Evolutionary conservation across 208 protist genomes (phyloP), one percentile per base, ranked within the genome.

Genomic region (Trypanosoma rangeli): DNA sequence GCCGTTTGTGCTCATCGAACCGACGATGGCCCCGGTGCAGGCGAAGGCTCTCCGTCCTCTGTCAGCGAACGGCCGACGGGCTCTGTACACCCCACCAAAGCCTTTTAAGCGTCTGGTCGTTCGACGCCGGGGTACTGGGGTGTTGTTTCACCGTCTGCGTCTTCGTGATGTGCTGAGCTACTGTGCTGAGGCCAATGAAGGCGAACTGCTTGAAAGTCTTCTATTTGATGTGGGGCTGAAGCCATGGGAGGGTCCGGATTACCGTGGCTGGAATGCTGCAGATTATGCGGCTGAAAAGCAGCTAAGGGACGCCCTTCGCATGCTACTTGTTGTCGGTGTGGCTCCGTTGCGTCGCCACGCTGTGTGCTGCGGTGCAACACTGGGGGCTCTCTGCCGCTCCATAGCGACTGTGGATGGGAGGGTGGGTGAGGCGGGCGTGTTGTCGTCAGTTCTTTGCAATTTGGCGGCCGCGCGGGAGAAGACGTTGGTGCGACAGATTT

Each of bases 161-260:
- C 28, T 77, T 39, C 82, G 89, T 39, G 89, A 94, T 48, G 89
- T 85, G 37, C 92, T 85, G 68, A 94, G 86, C 72, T 92, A 85
- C 78, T 84, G 81, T 22, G 86, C 78, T 26, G 83, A 52, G n/a
- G 79, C 79, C 26, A 73, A 74, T 22, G 42, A 84, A 53, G 63
- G 56, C 15, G 76, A 81, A 13, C 52, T 94, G 44, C 63, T 89
- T 10, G 44, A 78, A 57, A 44, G 52, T 50, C 71, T 92, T 35
- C 63, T 80, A 22, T 76, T 73, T 67, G 77, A 72, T 24, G 64
- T 92, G 7, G 74, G 80, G 26, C 57, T 92, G 64, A 70, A 60
- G 15, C 85, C 85, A 48, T 94, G 88, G 88, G 37, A 74, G 29
- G 66, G 74, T n/a, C 46, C 76, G 15, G 83, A 91, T 67, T 20